Percentiles rank a stretch among this genome's conserved stretches.
Conservation (phyloP, 352 stramenopile genomes). For the Hyaloperonospora brassicae region DNA sequence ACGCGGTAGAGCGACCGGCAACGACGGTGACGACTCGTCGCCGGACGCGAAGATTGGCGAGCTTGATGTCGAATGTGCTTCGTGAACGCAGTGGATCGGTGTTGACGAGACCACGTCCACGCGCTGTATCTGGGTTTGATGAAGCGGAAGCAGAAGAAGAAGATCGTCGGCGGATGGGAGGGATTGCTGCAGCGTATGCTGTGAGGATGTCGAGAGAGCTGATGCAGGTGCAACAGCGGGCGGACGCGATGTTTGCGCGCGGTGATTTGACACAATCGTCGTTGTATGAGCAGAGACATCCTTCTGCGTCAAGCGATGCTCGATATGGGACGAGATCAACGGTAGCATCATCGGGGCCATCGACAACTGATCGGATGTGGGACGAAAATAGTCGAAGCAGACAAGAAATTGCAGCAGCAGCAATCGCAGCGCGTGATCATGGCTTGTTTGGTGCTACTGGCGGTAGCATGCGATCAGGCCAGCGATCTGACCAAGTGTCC, state of each 20-base stretch:
- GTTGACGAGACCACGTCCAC: slow-evolving; percentile 14
- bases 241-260: slow-evolving; percentile 66
- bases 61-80: slow-evolving; percentile 68
- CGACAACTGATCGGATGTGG: slow-evolving; percentile 49
- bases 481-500: slow-evolving; percentile 25
- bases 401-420: slow-evolving; percentile 30
- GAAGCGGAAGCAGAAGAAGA: slow-evolving; percentile 20
- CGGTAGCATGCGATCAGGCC: slow-evolving; percentile 5
- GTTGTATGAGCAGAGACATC: slow-evolving; percentile 28
- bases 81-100: slow-evolving; percentile 14
- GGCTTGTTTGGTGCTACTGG: slow-evolving; percentile 6
- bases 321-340: slow-evolving; percentile 27
- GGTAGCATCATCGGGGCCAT: slow-evolving; percentile 4
- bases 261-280: slow-evolving; percentile 43
- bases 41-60: slow-evolving; percentile 52
- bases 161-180: slow-evolving; percentile 40
- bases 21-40: slow-evolving; percentile 57
- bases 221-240: slow-evolving; percentile 55
- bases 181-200: slow-evolving; percentile 56
- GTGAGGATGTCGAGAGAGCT: slow-evolving; percentile 74
- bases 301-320: slow-evolving; percentile 3
- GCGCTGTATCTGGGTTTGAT: slow-evolving; percentile 18
- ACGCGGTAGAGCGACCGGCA: slow-evolving; percentile 43
- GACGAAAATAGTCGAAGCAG: slow-evolving; percentile 47
- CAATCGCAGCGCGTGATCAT: slow-evolving; percentile 15